Base-by-base conservation (phyloP, 495 filamentous ascomycete genomes). In the Aspergillus diversus region DNA sequence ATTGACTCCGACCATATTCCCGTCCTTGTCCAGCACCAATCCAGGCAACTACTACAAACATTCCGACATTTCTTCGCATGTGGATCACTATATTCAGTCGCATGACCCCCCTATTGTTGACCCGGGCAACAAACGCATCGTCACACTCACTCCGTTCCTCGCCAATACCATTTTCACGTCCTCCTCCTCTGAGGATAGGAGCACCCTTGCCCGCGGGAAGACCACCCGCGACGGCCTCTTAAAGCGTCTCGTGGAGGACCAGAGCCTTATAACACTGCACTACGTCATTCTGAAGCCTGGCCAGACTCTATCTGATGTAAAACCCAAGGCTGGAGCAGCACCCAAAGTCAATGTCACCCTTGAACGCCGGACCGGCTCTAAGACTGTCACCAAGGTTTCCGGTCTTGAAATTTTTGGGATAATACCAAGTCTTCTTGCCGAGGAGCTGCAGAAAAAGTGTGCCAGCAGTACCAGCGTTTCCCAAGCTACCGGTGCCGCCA, bases 401-500 rank as follows among this genome's bases (percentile, higher is more conserved):
- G 86, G 85, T 5, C 64, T 92, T 17, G 89, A 92, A 61, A 69
- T 82, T 2, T 91, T 88, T 61, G 81, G 82, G 13, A 83, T 92
- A 48, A 81, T 83, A 5, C 86, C 89, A 0, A 81, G 76, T 39
- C 65, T 81, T 3, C 70, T 91, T 59, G 88, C 88, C 0, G 89
- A 90, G 60, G 89, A 91, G 68, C 71, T 92, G 59, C 81, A 89
- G 71, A 90, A 87, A 74, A 84, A 84, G 47, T 92, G 89, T 71
- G 89, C 89, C 3, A 85, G 89, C 37, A 87, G 84, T 51, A 89
- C 89, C 13, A 90, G 86, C 59, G 87, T 91, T 6, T 77, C 82
- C 5, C 83, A 87, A 66, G 74, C 88, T 50, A 78, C 75, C 8
- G 89, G 88, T 5, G 86, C 85, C 12, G 83, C 87, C 61, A 84